Conservation (phyloP, 345 rosid species). For the Eutrema heterophyllum region DNA sequence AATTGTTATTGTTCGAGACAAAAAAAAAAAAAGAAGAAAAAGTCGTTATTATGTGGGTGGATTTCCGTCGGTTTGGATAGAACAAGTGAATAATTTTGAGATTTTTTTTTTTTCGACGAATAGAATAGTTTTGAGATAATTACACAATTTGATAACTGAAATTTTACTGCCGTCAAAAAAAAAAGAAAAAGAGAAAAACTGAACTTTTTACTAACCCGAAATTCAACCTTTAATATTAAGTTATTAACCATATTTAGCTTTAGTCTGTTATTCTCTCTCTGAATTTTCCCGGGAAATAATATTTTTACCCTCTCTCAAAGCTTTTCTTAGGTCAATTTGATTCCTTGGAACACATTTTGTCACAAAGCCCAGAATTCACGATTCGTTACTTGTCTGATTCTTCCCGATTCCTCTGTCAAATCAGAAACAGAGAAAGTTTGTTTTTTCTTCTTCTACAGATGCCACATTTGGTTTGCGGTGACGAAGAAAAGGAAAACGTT, state of each 20-base stretch:
- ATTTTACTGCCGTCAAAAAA: no score
- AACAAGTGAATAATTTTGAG: no score
- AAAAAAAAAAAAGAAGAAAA: no score
- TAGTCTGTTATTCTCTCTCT: background rate
- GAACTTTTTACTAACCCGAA: no score
- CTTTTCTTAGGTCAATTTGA: background rate
- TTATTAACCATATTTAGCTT: background rate
- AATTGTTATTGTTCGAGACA: no score
- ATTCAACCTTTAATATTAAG: no score
- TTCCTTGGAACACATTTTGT: background rate
- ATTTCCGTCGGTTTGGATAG: no score
- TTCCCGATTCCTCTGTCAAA: background rate
- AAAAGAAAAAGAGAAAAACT: no score
- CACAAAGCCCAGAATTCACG: background rate
- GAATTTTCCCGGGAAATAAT: background rate
- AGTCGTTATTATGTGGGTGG: no score
- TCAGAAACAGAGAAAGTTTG: background rate
- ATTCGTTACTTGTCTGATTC: background rate
- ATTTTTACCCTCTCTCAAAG: background rate
- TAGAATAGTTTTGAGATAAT: no score
- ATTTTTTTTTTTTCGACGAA: no score
- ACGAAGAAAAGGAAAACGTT: background rate
- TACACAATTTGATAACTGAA: no score
- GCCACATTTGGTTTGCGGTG: background rate
- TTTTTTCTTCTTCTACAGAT: background rate